Base-by-base conservation (phyloP, 768 basidiomycete species). In the Leccinum variicolor region DNA sequence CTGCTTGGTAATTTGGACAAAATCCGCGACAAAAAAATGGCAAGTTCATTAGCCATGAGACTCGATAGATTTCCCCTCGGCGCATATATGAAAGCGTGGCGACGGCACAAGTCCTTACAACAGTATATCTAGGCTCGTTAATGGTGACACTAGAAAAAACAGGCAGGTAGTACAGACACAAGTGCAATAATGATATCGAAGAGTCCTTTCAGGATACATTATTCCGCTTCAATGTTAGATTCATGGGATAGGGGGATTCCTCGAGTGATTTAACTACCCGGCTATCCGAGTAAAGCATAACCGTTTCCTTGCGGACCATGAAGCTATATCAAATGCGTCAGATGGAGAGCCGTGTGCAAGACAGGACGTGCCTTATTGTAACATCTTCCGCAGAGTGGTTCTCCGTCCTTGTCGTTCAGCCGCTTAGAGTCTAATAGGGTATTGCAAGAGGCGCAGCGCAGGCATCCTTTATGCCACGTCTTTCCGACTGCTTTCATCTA, bases 401-500 rank as follows among this genome's bases (percentile, higher is more conserved):
- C 77, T 1, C 86, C 90, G 47, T 90, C 89, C 65, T 87, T 87
- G 69, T 92, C 90, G 26, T 87, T 81, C 55, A 93, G 70, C 21
- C 84, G 80, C 48, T 76, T 85, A 31, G 90, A 88, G 64, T 92
- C 90, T n/a, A 93, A 74, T 7, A 76, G 65, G 0, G 84, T 83
- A 54, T 76, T 80, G 64, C 90, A 93, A 62, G 86, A 86, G 9
- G 80, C 78, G 67, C 90, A 93, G n/a, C 90, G 77, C 62, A 93
- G 71, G 65, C 91, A 93, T 15, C 73, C 75, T 65, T 89, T 90
- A 62, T 93, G 91, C 72, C 78, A 93, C 15, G 86, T 89, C 76
- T 90, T 88, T 8, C 88, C 88, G 14, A 89, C 80, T 1, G 90
- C 90, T 70, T 89, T 90, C 57, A 89, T 84, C 90, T 90, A 61